phyloP scores from a whole-genome alignment of 108 stramenopile species.

The Aurantiochytrium sp. region DNA sequence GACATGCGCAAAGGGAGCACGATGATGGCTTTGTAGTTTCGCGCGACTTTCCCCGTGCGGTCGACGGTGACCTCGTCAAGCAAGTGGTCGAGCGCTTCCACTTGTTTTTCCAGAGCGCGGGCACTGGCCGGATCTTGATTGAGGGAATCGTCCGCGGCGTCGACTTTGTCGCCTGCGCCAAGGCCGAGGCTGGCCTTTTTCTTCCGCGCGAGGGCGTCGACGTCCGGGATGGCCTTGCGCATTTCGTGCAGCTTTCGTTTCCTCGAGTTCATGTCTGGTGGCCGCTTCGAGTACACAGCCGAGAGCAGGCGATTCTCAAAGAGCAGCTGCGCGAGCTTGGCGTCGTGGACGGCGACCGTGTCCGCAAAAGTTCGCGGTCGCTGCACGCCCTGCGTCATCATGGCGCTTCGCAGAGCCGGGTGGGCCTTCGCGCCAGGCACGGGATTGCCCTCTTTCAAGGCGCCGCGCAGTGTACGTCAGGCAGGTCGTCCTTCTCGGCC shows the following conservation, averaged over 20 bases:
- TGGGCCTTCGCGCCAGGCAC: no score
- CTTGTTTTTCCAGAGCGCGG: neutral
- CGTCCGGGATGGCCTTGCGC: neutral
- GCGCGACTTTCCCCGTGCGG: neutral
- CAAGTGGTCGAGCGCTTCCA: neutral
- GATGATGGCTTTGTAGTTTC: neutral
- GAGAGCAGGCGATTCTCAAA: neutral
- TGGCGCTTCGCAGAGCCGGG: no score
- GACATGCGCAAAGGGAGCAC: neutral
- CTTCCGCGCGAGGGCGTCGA: neutral
- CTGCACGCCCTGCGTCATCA: neutral
- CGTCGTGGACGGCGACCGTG: neutral
- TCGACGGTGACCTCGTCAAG: neutral
- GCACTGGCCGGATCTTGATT: neutral
- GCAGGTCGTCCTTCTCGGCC: no score
- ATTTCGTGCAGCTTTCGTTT: neutral
- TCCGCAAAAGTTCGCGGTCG: neutral
- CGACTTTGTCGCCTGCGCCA: no score
- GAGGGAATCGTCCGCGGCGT: neutral
- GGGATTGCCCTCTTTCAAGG: no score
- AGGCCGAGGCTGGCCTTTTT: neutral
- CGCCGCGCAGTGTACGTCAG: no score
- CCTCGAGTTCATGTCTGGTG: conserved; percentile 5
- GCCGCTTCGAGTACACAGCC: neutral
- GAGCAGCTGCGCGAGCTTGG: neutral